These are phyloP conservation scores for Leucogyrophana mollusca DNA, from an alignment of 768 basidiomycete species.

Conservation along the genomic window DNA sequence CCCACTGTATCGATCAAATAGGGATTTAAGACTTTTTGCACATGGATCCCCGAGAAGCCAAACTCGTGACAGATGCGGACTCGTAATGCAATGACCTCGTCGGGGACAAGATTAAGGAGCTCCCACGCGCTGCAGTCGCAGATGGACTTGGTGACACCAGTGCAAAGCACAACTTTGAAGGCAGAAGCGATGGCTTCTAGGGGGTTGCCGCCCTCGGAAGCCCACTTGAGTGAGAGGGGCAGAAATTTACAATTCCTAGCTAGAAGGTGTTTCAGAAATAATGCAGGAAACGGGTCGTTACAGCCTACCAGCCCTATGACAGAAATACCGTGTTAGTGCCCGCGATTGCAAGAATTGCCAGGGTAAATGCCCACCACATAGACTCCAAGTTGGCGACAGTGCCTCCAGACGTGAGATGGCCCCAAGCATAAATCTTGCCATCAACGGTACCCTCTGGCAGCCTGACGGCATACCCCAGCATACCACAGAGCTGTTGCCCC, in stretches of 20 bases:
- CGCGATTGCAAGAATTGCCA: too few relatives aligned
- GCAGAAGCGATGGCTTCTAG: constrained; percentile 29
- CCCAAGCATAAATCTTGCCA: constrained; percentile 29
- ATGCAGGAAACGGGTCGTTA: too few relatives aligned
- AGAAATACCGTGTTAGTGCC: background rate
- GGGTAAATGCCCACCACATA: constrained; percentile 33
- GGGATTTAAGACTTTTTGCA: constrained; percentile 27
- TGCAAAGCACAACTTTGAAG: constrained; percentile 32
- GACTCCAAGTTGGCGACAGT: constrained; percentile 48
- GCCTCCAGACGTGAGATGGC: constrained; percentile 43
- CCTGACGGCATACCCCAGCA: constrained; percentile 36
- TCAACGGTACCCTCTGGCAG: constrained; percentile 1
- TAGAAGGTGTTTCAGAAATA: constrained; percentile 7
- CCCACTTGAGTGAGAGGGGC: constrained; percentile 35
- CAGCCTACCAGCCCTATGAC: constrained; percentile 1
- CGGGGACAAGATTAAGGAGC: constrained; percentile 38
- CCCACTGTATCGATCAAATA: constrained; percentile 38
- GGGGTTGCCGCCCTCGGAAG: constrained; percentile 27
- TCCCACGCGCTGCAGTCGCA: constrained; percentile 34
- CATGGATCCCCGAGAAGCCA: constrained; percentile 29
- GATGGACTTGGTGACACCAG: constrained; percentile 23
- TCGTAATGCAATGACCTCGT: constrained; percentile 35
- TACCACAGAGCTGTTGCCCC: constrained; percentile 37
- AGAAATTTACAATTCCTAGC: constrained; percentile 50
- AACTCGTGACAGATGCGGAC: constrained; percentile 31